phyloP scores from a whole-genome alignment of 2,329 filamentous ascomycete genomes.

The Talaromyces sp. region DNA sequence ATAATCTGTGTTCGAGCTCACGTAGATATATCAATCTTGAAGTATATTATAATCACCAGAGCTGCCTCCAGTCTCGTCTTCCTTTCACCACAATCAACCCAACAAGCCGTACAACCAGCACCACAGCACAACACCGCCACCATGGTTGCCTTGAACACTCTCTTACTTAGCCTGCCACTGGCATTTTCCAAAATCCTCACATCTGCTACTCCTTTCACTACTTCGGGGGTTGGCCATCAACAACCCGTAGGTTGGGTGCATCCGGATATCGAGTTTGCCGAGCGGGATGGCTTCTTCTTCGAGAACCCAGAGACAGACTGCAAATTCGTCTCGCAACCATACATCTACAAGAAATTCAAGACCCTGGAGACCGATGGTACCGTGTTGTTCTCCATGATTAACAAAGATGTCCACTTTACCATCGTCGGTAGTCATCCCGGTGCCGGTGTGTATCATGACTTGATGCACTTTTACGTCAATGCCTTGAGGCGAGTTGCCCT shows the following conservation, averaged over 20 bases:
- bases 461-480: constrained; percentile 37
- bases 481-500: constrained; percentile 31
- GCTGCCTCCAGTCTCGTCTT: not conserved
- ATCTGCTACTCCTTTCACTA: not conserved
- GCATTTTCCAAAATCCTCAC: not conserved
- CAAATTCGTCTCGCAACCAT: constrained; percentile 32
- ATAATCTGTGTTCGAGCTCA: not conserved
- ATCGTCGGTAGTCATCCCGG: constrained; percentile 36
- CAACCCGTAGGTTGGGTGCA: not conserved
- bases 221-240: not conserved
- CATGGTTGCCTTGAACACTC: not conserved
- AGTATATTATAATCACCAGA: not conserved
- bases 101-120: no score
- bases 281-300: constrained; percentile 31
- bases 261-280: not conserved
- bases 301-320: constrained; percentile 35
- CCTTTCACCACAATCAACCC: not conserved
- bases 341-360: constrained; percentile 37
- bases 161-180: not conserved
- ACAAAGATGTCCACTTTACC: constrained; percentile 35
- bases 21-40: not conserved
- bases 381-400: constrained; percentile 34
- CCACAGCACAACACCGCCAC: not conserved
- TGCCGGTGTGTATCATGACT: constrained; percentile 33
- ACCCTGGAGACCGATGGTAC: constrained; percentile 33